These are phyloP conservation scores for Lolium multiflorum DNA, from an alignment of 176 grass and related monocot genomes.

Conservation along the genomic window DNA sequence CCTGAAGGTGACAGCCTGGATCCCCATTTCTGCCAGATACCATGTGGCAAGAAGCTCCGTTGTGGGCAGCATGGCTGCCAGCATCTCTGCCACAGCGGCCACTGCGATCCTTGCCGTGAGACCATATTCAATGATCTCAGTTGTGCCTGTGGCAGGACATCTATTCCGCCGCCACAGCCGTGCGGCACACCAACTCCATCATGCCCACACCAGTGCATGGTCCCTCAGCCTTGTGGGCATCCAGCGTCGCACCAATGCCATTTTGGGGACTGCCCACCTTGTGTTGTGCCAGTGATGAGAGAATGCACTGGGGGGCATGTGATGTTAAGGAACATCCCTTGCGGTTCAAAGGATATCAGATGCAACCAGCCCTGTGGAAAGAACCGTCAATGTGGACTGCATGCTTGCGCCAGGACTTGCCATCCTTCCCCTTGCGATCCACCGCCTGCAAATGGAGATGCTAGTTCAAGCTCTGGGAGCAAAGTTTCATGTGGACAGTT, in stretches of 20 bases:
- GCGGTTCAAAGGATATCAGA: conserved; percentile 90
- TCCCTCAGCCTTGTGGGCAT: conserved; percentile 77
- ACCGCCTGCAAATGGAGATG: conserved; percentile 47
- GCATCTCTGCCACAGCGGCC: conserved; percentile 81
- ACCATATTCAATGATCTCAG: conserved; percentile 89
- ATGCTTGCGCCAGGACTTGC: conserved; percentile 75
- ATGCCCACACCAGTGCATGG: conserved; percentile 74
- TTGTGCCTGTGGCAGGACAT: conserved; percentile 91
- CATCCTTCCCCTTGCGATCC: conserved; percentile 84
- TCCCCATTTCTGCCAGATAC: conserved; percentile 80
- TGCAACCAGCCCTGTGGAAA: conserved; percentile 95
- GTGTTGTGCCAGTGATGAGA: conserved; percentile 69
- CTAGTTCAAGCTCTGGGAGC: not conserved
- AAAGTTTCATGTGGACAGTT: too few species aligned
- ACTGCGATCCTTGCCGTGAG: conserved; percentile 79
- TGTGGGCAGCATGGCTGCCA: conserved; percentile 86
- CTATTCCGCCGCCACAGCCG: conserved; percentile 73
- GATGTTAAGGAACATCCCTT: conserved; percentile 92
- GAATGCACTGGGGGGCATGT: conserved; percentile 92
- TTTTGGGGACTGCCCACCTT: conserved; percentile 87
- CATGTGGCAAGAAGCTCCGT: conserved; percentile 83
- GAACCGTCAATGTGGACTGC: conserved; percentile 87
- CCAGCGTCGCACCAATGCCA: conserved; percentile 81
- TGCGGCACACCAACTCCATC: conserved; percentile 83
- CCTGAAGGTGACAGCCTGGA: conserved; percentile 58